Evolutionary conservation across 441 rosid species (phyloP).

Genomic region (Arabidopsis lyrata): DNA sequence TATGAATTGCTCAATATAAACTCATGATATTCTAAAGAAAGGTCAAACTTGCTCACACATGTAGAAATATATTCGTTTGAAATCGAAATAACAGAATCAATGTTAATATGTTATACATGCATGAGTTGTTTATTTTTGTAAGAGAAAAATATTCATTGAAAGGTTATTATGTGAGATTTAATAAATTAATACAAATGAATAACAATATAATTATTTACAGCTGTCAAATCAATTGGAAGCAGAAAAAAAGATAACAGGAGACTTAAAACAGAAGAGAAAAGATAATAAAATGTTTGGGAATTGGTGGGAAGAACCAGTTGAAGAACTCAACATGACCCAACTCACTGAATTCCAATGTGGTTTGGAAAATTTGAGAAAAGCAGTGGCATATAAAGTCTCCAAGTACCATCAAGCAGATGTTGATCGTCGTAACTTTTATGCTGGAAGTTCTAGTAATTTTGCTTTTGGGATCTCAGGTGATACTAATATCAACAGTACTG

Average conservation of each 20-base stretch:
- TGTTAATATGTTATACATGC: too few species aligned
- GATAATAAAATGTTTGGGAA: constrained; percentile 10
- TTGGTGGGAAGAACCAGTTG: constrained; percentile 60
- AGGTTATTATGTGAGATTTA: not conserved
- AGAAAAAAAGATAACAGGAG: constrained; percentile 48
- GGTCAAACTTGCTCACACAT: too few species aligned
- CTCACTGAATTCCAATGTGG: constrained; percentile 44
- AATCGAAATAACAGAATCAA: too few species aligned
- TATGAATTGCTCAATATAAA: too few species aligned
- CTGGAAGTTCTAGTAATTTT: constrained; percentile 11
- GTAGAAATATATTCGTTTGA: too few species aligned
- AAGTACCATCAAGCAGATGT: constrained; percentile 5
- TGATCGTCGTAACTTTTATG: constrained; percentile 8
- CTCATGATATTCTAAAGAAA: too few species aligned
- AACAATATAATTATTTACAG: not conserved
- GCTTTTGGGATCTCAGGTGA: constrained; percentile 9
- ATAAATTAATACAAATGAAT: not conserved
- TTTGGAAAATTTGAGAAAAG: constrained; percentile 44
- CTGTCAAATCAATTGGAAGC: constrained; percentile 35
- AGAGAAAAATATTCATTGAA: too few species aligned
- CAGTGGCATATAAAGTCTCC: constrained; percentile 47
- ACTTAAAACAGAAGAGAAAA: constrained; percentile 42
- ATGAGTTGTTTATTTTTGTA: too few species aligned
- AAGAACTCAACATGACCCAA: constrained; percentile 46
- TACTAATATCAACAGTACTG: not conserved